These are phyloP conservation scores for Pythium oligandrum DNA, from an alignment of 352 stramenopile species.

Conservation along the genomic window DNA sequence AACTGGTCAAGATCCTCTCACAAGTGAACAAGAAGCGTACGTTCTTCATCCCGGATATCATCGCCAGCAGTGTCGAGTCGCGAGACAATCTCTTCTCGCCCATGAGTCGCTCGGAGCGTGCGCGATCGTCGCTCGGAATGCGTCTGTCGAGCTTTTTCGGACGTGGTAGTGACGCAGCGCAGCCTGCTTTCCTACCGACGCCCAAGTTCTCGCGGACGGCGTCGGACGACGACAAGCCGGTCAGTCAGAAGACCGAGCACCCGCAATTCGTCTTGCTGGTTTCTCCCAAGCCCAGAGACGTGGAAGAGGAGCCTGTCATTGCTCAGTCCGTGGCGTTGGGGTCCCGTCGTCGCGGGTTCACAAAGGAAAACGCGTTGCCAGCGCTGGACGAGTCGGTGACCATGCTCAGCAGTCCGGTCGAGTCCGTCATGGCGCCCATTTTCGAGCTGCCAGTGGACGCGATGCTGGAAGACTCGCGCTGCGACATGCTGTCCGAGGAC, in stretches of 20 bases:
- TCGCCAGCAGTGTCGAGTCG: conserved; percentile 59
- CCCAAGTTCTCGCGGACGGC: too few species aligned
- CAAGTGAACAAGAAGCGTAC: conserved; percentile 35
- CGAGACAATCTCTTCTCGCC: conserved; percentile 27
- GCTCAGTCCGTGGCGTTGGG: too few species aligned
- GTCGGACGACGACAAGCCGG: too few species aligned
- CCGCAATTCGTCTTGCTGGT: too few species aligned
- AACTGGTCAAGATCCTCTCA: conserved; percentile 52
- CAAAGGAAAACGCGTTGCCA: conserved; percentile 32
- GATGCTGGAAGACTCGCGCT: conserved; percentile 38
- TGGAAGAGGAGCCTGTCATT: too few species aligned
- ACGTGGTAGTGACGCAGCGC: conserved; percentile 27
- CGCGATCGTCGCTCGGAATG: conserved; percentile 33
- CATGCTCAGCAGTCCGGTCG: conserved; percentile 23
- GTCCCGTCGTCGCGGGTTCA: conserved; percentile 24
- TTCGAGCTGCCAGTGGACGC: conserved; percentile 34
- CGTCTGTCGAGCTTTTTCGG: conserved; percentile 73
- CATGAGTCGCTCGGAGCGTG: conserved; percentile 4
- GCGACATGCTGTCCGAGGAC: conserved; percentile 28
- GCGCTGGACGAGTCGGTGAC: conserved; percentile 57
- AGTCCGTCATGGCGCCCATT: conserved; percentile 47
- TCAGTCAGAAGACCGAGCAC: too few species aligned
- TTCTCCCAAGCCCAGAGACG: too few species aligned
- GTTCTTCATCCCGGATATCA: conserved; percentile 35
- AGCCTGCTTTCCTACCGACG: too few species aligned